A percentile compares a stretch with the other conserved stretches of the same genome.
phyloP scores from a whole-genome alignment of 345 rosid genomes.

The Ceriops zippeliana region DNA sequence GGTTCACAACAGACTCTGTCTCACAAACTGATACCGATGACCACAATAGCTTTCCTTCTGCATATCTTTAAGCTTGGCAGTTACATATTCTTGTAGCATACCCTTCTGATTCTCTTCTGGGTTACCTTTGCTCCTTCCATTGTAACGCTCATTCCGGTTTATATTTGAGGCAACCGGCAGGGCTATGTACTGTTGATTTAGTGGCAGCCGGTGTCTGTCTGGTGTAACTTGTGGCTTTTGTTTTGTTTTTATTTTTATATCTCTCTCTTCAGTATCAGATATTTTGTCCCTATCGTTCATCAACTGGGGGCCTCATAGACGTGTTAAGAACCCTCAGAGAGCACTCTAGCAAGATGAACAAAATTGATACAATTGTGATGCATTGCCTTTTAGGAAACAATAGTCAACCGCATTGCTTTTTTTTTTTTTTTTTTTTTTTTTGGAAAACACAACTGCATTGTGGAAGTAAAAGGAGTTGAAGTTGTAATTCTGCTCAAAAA shows the following conservation, averaged over 20 bases:
- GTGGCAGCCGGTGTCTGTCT: not conserved
- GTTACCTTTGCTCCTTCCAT: not conserved
- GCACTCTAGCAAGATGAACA: too few species aligned
- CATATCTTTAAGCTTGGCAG: constrained; percentile 22
- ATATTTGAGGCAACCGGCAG: constrained; percentile 23
- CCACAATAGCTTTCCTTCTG: constrained; percentile 24
- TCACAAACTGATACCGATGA: constrained; percentile 12
- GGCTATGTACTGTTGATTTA: constrained; percentile 6
- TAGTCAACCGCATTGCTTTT: too few species aligned
- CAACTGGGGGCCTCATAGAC: too few species aligned
- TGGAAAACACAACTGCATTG: too few species aligned
- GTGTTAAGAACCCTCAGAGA: too few species aligned
- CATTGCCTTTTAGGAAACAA: too few species aligned
- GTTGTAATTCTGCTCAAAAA: too few species aligned
- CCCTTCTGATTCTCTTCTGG: not conserved
- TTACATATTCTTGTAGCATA: constrained; percentile 44
- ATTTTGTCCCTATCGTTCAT: not conserved
- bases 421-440: too few species aligned
- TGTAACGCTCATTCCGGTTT: constrained; percentile 19
- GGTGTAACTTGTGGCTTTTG: constrained; percentile 2
- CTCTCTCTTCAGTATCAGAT: not conserved
- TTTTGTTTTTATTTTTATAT: not conserved
- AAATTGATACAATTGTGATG: too few species aligned
- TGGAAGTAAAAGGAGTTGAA: too few species aligned
- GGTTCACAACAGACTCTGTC: constrained; percentile 26